Conservation (phyloP, 1,139 yeast genomes). For the Diutina mesorugosa region DNA sequence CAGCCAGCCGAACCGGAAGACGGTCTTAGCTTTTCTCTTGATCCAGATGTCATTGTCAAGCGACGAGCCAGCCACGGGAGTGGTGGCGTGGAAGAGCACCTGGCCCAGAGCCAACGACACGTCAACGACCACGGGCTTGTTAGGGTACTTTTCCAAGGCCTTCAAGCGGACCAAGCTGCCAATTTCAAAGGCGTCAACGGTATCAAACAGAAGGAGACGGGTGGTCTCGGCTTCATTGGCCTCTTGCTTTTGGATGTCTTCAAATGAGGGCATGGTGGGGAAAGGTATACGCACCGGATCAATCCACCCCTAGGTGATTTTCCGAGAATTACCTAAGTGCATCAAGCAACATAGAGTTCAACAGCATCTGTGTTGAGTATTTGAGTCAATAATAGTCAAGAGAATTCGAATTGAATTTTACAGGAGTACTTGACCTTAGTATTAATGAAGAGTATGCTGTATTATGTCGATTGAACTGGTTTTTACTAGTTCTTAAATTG, state of each 20-base stretch:
- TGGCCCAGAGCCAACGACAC: slow-evolving; percentile 38
- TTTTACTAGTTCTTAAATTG: no score
- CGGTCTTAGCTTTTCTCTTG: slow-evolving; percentile 38
- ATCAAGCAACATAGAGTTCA: not conserved
- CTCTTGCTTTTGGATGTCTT: not conserved
- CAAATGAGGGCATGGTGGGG: not conserved
- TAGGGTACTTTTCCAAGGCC: slow-evolving; percentile 8
- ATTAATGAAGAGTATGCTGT: no score
- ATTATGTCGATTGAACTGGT: no score
- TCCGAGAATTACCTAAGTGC: not conserved
- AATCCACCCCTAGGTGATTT: not conserved
- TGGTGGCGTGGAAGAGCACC: slow-evolving; percentile 36
- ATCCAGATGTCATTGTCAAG: slow-evolving; percentile 52
- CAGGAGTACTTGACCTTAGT: no score
- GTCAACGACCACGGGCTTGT: slow-evolving; percentile 34
- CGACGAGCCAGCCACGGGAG: slow-evolving; percentile 23
- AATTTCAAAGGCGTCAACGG: not conserved
- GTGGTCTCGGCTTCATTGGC: not conserved
- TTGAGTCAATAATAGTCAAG: no score
- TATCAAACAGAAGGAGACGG: not conserved
- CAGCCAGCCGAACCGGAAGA: slow-evolving; percentile 38
- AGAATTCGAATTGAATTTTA: no score
- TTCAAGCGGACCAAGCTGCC: not conserved
- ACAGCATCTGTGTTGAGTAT: no score
- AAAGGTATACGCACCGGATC: not conserved